These are phyloP conservation scores for Hordeum marinum DNA, from an alignment of 176 grass and related monocot species.

Conservation along the genomic window DNA sequence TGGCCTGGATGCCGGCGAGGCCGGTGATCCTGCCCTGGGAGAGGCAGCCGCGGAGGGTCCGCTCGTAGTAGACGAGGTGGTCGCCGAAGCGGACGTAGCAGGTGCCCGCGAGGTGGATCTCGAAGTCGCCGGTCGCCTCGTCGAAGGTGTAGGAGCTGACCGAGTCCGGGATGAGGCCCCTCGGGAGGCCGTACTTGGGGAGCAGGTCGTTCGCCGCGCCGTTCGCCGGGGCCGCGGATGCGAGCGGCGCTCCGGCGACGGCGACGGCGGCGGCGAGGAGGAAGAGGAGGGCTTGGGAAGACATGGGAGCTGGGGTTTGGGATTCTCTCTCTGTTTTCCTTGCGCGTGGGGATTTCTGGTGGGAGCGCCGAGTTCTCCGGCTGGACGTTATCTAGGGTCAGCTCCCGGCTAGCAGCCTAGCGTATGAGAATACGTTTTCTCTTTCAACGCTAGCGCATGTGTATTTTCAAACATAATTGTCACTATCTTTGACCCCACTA, in stretches of 20 bases:
- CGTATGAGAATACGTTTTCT: too few relatives aligned
- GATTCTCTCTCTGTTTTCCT: neutral
- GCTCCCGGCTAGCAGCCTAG: neutral
- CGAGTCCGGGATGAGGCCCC: conserved; percentile 64
- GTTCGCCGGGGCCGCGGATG: neutral
- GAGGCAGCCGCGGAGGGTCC: conserved; percentile 43
- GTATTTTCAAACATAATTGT: too few relatives aligned
- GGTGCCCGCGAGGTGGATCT: conserved; percentile 53
- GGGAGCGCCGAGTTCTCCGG: neutral
- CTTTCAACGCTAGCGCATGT: too few relatives aligned
- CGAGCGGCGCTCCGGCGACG: neutral
- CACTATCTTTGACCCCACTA: too few relatives aligned
- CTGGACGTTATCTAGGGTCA: neutral
- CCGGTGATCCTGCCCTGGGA: conserved; percentile 45
- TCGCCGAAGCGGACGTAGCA: conserved; percentile 71
- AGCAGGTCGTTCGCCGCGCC: conserved; percentile 54
- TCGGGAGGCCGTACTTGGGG: conserved; percentile 60
- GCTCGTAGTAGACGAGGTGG: conserved; percentile 63
- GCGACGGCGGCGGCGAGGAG: neutral
- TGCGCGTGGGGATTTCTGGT: neutral
- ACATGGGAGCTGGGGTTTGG: conserved; percentile 14
- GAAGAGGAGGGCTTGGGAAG: conserved; percentile 10
- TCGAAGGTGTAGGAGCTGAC: conserved; percentile 54
- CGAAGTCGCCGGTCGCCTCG: conserved; percentile 45
- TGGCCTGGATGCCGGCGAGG: conserved; percentile 68